Conservation (phyloP, 257 asterid species). For the Solanum pennellii region DNA sequence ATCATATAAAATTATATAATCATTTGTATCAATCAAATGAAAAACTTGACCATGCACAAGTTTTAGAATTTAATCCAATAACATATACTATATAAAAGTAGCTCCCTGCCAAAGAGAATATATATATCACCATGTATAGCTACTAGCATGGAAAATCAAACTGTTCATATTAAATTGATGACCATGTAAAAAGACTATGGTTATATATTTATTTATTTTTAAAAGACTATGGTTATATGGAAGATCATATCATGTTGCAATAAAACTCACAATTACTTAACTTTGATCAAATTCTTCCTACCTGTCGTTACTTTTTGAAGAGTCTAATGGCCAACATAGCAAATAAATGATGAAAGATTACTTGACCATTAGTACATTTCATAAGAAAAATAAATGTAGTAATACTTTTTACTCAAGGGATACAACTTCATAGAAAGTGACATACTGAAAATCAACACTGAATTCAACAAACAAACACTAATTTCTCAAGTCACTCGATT, state of each 20-base stretch:
- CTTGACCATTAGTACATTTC: not conserved
- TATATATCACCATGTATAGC: not conserved
- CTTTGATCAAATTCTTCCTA: not conserved
- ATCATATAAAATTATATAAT: not conserved
- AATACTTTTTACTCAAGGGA: not conserved
- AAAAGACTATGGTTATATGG: not conserved
- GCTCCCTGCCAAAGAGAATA: not conserved
- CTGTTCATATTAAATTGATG: no score
- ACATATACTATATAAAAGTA: not conserved
- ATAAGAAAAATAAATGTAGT: not conserved
- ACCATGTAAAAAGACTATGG: no score
- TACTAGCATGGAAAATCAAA: not conserved
- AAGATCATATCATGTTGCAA: not conserved
- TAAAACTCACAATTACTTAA: not conserved
- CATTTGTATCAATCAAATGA: not conserved
- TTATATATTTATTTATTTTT: no score
- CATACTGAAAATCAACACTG: not conserved
- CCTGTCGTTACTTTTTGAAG: not conserved
- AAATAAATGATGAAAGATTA: not conserved
- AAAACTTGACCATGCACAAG: not conserved
- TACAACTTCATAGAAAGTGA: not conserved
- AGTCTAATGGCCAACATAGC: not conserved
- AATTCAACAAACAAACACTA: not conserved
- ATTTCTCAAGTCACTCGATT: not conserved
- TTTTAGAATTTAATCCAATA: not conserved